Evolutionary conservation across 306 rosid genomes (phyloP).

Genomic region (Ceratonia siliqua): DNA sequence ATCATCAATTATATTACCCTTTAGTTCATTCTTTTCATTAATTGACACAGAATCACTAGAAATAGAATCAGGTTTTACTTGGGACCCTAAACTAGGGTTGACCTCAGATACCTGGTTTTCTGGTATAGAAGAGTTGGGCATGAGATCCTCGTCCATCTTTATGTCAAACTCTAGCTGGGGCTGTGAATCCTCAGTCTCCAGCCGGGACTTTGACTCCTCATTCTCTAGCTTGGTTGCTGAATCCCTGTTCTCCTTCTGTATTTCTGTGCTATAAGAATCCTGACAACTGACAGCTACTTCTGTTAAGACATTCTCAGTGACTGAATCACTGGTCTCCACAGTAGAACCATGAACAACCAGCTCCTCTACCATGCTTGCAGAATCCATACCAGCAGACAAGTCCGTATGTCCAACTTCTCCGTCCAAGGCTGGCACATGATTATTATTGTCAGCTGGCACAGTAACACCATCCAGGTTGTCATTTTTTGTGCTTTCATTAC

Average conservation of each 20-base stretch:
- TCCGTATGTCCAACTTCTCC: conserved; percentile 43
- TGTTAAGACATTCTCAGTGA: conserved; percentile 47
- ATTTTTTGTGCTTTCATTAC: conserved; percentile 32
- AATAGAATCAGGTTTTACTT: conserved; percentile 95
- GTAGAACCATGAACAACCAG: conserved; percentile 35
- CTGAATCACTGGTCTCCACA: conserved; percentile 41
- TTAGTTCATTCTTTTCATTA: conserved; percentile 97
- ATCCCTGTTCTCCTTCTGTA: conserved; percentile 41
- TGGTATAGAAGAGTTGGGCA: conserved; percentile 58
- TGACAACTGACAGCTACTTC: conserved; percentile 43
- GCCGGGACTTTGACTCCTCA: conserved; percentile 33
- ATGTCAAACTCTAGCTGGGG: conserved; percentile 57
- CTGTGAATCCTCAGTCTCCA: conserved; percentile 50
- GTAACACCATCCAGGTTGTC: conserved; percentile 33
- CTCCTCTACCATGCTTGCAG: conserved; percentile 47
- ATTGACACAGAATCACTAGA: conserved; percentile 96
- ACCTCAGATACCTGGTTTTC: conserved; percentile 98
- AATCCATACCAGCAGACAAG: conserved; percentile 40
- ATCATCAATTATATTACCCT: conserved; percentile 95
- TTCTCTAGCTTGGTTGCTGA: conserved; percentile 43
- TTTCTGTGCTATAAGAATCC: conserved; percentile 39
- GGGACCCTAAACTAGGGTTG: conserved; percentile 90
- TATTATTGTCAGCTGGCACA: conserved; percentile 40
- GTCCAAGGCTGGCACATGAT: conserved; percentile 33
- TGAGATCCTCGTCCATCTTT: conserved; percentile 50